Evolutionary conservation across 306 rosid species (phyloP).

Genomic region (Phaseolus lunatus): DNA sequence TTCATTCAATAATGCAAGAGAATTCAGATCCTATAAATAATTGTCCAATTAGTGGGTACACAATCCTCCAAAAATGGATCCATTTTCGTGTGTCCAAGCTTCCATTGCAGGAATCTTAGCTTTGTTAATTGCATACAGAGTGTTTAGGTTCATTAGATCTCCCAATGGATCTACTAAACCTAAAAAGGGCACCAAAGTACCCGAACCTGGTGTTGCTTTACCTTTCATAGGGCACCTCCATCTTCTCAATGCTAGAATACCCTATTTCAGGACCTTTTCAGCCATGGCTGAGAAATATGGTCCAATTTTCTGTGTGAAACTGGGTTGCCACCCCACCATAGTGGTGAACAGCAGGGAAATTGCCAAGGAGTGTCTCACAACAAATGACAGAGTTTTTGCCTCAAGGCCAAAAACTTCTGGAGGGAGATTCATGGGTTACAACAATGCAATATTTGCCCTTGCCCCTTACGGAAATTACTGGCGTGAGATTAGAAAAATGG

Average conservation of each 20-base stretch:
- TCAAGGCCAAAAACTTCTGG: conserved; percentile 43
- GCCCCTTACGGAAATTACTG: conserved; percentile 73
- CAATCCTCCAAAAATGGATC: conserved; percentile 43
- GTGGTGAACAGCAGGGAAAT: conserved; percentile 50
- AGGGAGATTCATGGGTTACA: conserved; percentile 54
- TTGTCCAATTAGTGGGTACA: not conserved
- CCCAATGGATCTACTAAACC: not conserved
- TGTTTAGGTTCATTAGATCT: conserved; percentile 11
- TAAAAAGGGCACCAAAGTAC: conserved; percentile 15
- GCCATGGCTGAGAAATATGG: conserved; percentile 51
- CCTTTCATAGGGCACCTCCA: conserved; percentile 62
- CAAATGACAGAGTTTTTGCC: conserved; percentile 51
- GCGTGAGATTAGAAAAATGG: conserved; percentile 64
- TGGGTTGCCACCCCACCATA: conserved; percentile 45
- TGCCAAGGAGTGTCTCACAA: conserved; percentile 51
- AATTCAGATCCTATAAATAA: conserved; percentile 7
- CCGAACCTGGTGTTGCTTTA: conserved; percentile 48
- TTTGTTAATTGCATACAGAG: not conserved
- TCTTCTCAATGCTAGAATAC: conserved; percentile 40
- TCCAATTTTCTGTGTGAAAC: conserved; percentile 44
- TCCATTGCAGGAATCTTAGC: conserved; percentile 10
- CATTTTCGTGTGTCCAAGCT: conserved; percentile 11
- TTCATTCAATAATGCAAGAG: not conserved
- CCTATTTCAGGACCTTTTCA: conserved; percentile 47
- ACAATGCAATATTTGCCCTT: conserved; percentile 58